Evolutionary conservation across 345 rosid species (phyloP).

Genomic region (thale cress (Arabidopsis thaliana)): TAIR10.1 NC_003076.8:21474001-21474500

Average conservation of each 20-base stretch:
- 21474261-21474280: conserved; percentile 44
- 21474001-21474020: conserved; percentile 85
- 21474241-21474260: conserved; percentile 35
- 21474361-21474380: conserved; percentile 75
- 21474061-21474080: conserved; percentile 47
- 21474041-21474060: conserved; percentile 57
- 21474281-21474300: conserved; percentile 45
- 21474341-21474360: conserved; percentile 65
- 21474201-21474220: conserved; percentile 44
- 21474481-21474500: conserved; percentile 1
- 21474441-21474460: conserved; percentile 24
- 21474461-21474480: background rate
- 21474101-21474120: conserved; percentile 95
- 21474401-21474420: conserved; percentile 67
- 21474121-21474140: conserved; percentile 85
- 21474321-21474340: conserved; percentile 73
- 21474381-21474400: conserved; percentile 62
- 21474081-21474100: conserved; percentile 41
- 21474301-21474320: conserved; percentile 61
- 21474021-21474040: conserved; percentile 52
- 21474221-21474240: conserved; percentile 47
- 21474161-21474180: conserved; percentile 81
- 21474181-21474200: conserved; percentile 64
- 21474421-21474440: conserved; percentile 58
- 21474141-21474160: conserved; percentile 77